Evolutionary conservation across 345 rosid species (phyloP).

Genomic region (Eucalyptus melliodora): DNA sequence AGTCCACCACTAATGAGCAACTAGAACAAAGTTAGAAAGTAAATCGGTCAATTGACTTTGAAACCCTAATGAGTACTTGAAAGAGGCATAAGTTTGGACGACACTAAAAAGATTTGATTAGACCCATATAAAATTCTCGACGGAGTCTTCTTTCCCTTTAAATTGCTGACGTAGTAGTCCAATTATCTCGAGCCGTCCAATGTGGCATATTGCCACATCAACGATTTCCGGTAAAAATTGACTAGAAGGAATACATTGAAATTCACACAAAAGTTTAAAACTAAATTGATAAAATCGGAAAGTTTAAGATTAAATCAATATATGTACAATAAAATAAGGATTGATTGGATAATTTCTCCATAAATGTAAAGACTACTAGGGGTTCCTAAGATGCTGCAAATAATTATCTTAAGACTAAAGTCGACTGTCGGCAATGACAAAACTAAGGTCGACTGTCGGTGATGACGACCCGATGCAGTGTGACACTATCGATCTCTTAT

Average conservation of each 20-base stretch:
- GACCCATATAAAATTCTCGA: background rate
- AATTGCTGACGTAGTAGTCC: background rate
- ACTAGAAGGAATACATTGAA: background rate
- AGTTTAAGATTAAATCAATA: accelerated
- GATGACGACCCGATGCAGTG: background rate
- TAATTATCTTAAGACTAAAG: background rate
- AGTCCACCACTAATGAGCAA: background rate
- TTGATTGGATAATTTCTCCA: background rate
- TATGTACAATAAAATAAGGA: accelerated
- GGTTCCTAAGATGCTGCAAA: background rate
- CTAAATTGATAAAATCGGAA: background rate
- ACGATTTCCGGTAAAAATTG: accelerated
- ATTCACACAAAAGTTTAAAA: accelerated
- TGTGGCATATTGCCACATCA: background rate
- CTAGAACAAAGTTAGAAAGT: background rate
- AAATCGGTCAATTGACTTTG: background rate
- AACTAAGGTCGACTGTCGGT: background rate
- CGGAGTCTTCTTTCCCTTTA: background rate
- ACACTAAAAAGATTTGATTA: background rate
- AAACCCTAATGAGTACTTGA: background rate
- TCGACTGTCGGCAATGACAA: background rate
- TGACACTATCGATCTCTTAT: background rate
- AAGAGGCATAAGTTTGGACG: background rate
- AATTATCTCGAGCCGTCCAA: accelerated
- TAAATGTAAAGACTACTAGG: background rate